These are phyloP conservation scores for Fraxinus latifolia DNA, from an alignment of 305 asterid species.

Conservation along the genomic window DNA sequence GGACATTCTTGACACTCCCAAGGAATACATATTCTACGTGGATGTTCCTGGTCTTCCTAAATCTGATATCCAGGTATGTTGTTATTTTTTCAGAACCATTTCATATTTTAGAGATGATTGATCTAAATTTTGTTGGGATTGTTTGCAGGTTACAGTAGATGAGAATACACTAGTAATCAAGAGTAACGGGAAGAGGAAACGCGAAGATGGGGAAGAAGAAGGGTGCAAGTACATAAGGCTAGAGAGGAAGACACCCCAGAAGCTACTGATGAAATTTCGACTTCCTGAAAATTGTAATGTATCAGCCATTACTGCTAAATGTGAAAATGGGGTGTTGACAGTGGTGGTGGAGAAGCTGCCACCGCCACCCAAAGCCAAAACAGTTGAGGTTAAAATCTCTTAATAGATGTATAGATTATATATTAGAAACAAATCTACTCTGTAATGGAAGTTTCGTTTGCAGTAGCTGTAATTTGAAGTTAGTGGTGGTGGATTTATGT, in stretches of 20 bases:
- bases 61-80: conserved; percentile 68
- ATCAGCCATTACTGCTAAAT: conserved; percentile 57
- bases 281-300: conserved; percentile 55
- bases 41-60: conserved; percentile 83
- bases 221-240: conserved; percentile 54
- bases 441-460: background rate
- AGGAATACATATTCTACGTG: conserved; percentile 52
- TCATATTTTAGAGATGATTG: background rate
- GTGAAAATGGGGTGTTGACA: conserved; percentile 69
- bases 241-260: conserved; percentile 45
- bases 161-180: conserved; percentile 57
- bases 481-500: background rate
- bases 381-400: conserved; percentile 52
- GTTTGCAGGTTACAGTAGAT: conserved; percentile 58
- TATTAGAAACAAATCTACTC: background rate
- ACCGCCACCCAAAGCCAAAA: conserved; percentile 64
- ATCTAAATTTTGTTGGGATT: background rate
- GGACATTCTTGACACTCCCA: conserved; percentile 65
- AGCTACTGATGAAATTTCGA: conserved; percentile 52
- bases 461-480: background rate
- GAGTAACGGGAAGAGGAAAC: conserved; percentile 83
- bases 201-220: conserved; percentile 62
- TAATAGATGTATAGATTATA: conserved; percentile 12
- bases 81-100: background rate
- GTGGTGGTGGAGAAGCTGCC: conserved; percentile 72